phyloP scores from a whole-genome alignment of 2,329 filamentous ascomycete genomes.

The Scleromitrula shiraiana region DNA sequence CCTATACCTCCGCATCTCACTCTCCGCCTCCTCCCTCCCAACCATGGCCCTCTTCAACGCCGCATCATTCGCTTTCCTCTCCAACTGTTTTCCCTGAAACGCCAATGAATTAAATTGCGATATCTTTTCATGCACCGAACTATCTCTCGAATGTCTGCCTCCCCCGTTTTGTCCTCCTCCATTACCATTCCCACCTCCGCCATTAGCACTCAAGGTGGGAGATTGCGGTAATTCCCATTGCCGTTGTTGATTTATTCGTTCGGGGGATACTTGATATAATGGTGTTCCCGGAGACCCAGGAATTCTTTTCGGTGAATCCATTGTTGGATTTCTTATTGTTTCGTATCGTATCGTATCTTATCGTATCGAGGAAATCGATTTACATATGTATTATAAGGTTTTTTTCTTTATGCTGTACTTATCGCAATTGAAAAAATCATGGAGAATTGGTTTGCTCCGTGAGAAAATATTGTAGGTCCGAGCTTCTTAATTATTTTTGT shows the following conservation, averaged over 20 bases:
- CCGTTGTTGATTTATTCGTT: conserved; percentile 50
- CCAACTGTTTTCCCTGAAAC: conserved; percentile 46
- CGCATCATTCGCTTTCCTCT: conserved; percentile 57
- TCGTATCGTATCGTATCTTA: no score
- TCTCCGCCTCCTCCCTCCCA: conserved; percentile 63
- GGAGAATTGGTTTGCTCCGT: conserved; percentile 6
- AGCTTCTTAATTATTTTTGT: conserved; percentile 8
- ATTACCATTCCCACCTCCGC: conserved; percentile 8
- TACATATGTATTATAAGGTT: not conserved
- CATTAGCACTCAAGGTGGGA: no score
- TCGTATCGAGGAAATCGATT: no score
- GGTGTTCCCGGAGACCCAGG: conserved; percentile 48
- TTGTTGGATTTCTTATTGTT: conserved; percentile 20
- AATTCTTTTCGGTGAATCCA: conserved; percentile 41
- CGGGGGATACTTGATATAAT: conserved; percentile 53
- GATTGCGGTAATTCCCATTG: conserved; percentile 18
- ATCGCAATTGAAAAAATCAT: not conserved
- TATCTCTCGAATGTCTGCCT: conserved; percentile 41
- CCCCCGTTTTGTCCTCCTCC: no score
- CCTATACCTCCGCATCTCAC: conserved; percentile 54
- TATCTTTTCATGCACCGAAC: conserved; percentile 58
- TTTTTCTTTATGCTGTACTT: not conserved
- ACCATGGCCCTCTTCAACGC: conserved; percentile 59
- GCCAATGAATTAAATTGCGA: conserved; percentile 66
- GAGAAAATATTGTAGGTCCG: no score